Evolutionary conservation across 2,329 filamentous ascomycete species (phyloP).

Genomic region (Tolypocladium tropicale): DNA sequence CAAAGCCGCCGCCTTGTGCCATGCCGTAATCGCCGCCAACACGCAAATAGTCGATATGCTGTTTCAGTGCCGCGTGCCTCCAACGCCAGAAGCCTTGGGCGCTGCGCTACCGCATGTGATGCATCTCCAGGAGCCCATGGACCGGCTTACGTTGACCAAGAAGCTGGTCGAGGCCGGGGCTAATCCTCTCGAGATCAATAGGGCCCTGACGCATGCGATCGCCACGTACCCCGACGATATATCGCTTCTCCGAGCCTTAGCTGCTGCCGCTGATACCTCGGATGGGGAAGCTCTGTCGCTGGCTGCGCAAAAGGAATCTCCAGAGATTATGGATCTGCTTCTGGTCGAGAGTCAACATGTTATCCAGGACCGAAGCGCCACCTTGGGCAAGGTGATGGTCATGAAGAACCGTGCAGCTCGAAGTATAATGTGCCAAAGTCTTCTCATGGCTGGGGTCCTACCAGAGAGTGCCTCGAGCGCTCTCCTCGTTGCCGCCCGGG

Average conservation of each 20-base stretch:
- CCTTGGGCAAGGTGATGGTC: conserved; percentile 32
- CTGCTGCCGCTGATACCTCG: conserved; percentile 34
- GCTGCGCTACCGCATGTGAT: conserved; percentile 42
- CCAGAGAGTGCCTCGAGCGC: conserved; percentile 36
- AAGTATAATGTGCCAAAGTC: conserved; percentile 30
- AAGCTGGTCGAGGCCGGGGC: conserved; percentile 40
- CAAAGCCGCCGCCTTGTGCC: conserved; percentile 39
- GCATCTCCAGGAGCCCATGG: conserved; percentile 38
- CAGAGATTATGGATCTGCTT: conserved; percentile 36
- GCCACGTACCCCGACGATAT: conserved; percentile 36
- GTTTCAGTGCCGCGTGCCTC: conserved; percentile 25
- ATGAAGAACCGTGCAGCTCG: conserved; percentile 28
- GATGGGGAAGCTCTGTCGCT: conserved; percentile 38
- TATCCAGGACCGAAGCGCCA: conserved; percentile 24
- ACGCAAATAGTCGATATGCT: conserved; percentile 37
- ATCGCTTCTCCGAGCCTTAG: conserved; percentile 34
- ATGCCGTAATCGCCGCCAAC: conserved; percentile 36
- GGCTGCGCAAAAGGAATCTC: conserved; percentile 33
- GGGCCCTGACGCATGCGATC: conserved; percentile 41
- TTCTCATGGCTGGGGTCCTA: conserved; percentile 36
- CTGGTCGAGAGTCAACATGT: conserved; percentile 27
- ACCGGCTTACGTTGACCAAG: conserved; percentile 39
- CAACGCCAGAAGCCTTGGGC: conserved; percentile 32
- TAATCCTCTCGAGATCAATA: conserved; percentile 34
- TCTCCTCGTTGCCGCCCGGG: conserved; percentile 38